Evolutionary conservation across 2,329 filamentous ascomycete genomes (phyloP).

Genomic region (Pleoardoris graminearum): DNA sequence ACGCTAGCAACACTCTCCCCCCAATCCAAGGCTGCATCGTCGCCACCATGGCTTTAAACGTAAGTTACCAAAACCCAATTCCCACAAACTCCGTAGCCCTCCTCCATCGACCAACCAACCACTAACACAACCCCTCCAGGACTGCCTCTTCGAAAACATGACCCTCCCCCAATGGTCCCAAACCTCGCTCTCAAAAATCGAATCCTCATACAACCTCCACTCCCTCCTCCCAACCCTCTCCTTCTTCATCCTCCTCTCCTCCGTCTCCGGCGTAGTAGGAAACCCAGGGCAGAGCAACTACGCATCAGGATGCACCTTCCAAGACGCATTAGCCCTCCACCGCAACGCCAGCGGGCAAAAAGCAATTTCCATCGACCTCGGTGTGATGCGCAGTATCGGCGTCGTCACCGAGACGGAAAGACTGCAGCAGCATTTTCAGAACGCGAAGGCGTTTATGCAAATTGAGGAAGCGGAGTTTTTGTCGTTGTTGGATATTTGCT

Average conservation of each 20-base stretch:
- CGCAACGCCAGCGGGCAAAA: conserved; percentile 19
- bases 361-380: conserved; percentile 23
- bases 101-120: background rate
- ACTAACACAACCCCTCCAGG: conserved; percentile 2
- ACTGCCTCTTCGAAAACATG: conserved; percentile 27
- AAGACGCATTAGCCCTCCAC: conserved; percentile 28
- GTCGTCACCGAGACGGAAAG: conserved; percentile 17
- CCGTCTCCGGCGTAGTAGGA: conserved; percentile 26
- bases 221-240: conserved; percentile 19
- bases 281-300: conserved; percentile 29
- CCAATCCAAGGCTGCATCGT: conserved; percentile 30
- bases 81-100: too few species aligned
- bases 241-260: conserved; percentile 33
- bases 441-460: background rate
- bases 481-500: conserved; percentile 22
- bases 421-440: background rate
- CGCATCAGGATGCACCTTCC: conserved; percentile 28
- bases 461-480: conserved; percentile 21
- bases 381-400: conserved; percentile 20
- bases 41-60: conserved; percentile 22
- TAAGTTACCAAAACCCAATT: background rate
- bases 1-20: conserved; percentile 16
- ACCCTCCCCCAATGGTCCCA: conserved; percentile 13
- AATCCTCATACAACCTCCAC: conserved; percentile 38
- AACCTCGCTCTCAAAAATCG: conserved; percentile 35